A percentile compares a stretch with the other conserved stretches of the same genome.
Evolutionary conservation across 768 basidiomycete species (phyloP).

Genomic region (Candolleomyces aberdarensis): DNA sequence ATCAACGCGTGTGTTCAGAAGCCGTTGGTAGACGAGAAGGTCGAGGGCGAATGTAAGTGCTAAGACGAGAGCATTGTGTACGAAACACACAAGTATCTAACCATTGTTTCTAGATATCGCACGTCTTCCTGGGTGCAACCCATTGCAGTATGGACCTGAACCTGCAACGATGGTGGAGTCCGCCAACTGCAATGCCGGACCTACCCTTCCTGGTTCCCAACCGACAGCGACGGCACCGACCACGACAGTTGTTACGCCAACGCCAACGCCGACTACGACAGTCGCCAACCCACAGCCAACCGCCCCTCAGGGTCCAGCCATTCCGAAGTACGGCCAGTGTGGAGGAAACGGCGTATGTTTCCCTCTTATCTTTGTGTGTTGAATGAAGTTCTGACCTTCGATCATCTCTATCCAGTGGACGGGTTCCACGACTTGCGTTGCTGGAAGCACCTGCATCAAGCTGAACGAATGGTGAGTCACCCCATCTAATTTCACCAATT

Average conservation of each 20-base stretch:
- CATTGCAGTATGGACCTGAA: neutral
- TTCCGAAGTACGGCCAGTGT: constrained; percentile 4
- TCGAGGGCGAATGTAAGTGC: constrained; percentile 2
- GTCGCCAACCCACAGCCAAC: neutral
- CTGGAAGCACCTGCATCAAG: neutral
- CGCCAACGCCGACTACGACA: neutral
- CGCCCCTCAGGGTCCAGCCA: neutral
- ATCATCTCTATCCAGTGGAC: neutral
- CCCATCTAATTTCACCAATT: neutral
- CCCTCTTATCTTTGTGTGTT: neutral
- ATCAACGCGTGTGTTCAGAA: neutral
- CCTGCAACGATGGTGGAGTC: constrained; percentile 1
- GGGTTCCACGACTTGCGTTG: neutral
- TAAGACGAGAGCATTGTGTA: neutral
- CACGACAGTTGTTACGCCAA: neutral
- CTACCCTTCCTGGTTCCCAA: neutral
- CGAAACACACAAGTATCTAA: neutral
- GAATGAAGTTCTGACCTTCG: neutral
- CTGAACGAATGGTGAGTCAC: neutral
- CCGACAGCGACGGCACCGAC: neutral
- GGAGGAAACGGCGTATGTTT: neutral
- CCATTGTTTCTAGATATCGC: neutral
- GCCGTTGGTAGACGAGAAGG: neutral
- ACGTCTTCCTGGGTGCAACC: neutral
- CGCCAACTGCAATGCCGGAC: constrained; percentile 1